Percentiles rank a stretch among this genome's conserved stretches.
Evolutionary conservation across 2,329 filamentous ascomycete genomes (phyloP).

Genomic region (Chaetomiaceae sp.): DNA sequence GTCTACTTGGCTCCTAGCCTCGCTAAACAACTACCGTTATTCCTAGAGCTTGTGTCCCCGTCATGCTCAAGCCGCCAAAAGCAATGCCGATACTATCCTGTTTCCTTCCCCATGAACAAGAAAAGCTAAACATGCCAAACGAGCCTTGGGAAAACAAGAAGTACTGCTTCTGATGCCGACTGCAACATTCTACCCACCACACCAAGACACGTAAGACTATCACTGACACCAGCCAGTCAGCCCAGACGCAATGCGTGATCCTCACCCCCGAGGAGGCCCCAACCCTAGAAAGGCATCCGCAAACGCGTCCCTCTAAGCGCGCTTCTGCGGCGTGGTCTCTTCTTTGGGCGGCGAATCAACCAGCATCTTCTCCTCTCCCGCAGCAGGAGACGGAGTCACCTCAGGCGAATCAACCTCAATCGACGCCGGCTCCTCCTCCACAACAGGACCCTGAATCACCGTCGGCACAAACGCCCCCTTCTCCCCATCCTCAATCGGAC

Average conservation of each 20-base stretch:
- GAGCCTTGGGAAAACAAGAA: no score
- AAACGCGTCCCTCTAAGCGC: not conserved
- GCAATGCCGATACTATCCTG: slow-evolving; percentile 1
- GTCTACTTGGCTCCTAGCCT: not conserved
- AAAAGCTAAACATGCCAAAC: not conserved
- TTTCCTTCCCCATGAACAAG: not conserved
- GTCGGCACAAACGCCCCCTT: slow-evolving; percentile 48
- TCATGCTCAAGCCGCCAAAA: not conserved
- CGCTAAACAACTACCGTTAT: not conserved
- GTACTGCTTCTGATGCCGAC: no score
- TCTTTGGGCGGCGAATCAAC: slow-evolving; percentile 12
- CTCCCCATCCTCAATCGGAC: slow-evolving; percentile 34
- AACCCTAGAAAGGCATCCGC: not conserved
- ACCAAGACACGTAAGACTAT: no score
- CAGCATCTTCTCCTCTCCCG: not conserved
- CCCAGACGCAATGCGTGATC: not conserved
- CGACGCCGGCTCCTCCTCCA: slow-evolving; percentile 47
- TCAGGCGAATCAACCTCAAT: slow-evolving; percentile 33
- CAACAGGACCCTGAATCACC: slow-evolving; percentile 45
- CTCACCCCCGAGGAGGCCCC: not conserved
- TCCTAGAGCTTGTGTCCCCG: not conserved
- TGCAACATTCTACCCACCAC: not conserved
- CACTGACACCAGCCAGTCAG: no score
- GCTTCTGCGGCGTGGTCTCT: not conserved
- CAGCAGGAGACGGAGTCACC: slow-evolving; percentile 8